Evolutionary conservation across 169 alveolate species (phyloP).

Genomic region (Plasmodium chabaudi): DNA sequence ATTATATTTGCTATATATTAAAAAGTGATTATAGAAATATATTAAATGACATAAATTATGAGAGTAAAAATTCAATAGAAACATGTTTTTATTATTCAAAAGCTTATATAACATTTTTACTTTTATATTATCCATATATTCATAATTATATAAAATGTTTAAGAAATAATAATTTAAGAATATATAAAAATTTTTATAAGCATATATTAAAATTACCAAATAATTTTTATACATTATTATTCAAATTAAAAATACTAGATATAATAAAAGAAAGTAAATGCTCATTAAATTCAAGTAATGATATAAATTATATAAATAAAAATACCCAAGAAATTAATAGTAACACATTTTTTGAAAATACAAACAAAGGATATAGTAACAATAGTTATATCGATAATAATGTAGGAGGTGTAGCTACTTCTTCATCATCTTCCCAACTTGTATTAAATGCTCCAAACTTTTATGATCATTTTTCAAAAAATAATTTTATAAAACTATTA

Average conservation of each 20-base stretch:
- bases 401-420: not conserved
- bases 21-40: conserved; percentile 63
- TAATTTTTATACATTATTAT: conserved; percentile 35
- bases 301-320: not conserved
- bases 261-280: conserved; percentile 19
- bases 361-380: not conserved
- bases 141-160: conserved; percentile 39
- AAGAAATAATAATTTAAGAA: conserved; percentile 46
- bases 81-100: conserved; percentile 68
- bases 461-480: conserved; percentile 26
- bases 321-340: not conserved
- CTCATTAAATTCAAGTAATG: not conserved
- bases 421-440: not conserved
- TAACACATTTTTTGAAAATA: not conserved
- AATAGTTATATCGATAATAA: not conserved
- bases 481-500: conserved; percentile 47
- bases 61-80: conserved; percentile 45
- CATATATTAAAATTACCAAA: conserved; percentile 41
- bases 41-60: conserved; percentile 49
- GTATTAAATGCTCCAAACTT: conserved; percentile 9
- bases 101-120: conserved; percentile 47
- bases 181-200: conserved; percentile 56
- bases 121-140: conserved; percentile 58
- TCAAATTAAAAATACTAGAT: conserved; percentile 27
- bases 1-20: conserved; percentile 67